Base-by-base conservation (phyloP, 805 yeast species). In the Lachancea fermentati region DNA sequence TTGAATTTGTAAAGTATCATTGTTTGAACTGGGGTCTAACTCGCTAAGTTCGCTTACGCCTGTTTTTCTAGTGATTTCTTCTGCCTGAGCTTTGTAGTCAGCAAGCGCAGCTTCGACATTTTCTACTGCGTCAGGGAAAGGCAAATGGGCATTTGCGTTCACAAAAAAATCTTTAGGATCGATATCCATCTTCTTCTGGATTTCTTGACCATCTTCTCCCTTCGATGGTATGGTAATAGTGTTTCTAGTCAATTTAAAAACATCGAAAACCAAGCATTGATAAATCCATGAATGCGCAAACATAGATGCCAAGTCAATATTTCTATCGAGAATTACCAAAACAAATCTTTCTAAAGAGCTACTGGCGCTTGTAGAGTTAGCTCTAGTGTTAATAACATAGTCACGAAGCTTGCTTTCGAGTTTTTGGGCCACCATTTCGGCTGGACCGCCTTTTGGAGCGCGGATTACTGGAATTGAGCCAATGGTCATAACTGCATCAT, bases 101-200 rank as follows among this genome's bases (percentile, higher is more conserved):
- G 81, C 78, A 45, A 89, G 71, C 44, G 87, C 97, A 19, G 72
- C 65, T 56, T 93, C 97, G 15, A 95, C 94, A 62, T 86, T 86
- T 61, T 93, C 98, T 25, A 95, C 98, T n/a, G 94, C 97, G 58
- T 91, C 97, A 1, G 98, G 98, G 69, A 93, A 93, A 29, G 98
- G 97, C 42, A 86, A 67, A 37, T 82, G 82, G 9, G 95, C 72
- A 63, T 93, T 89, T 46, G 73, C 72, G 47, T 65, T 67, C 98
- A 98, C 93, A 65, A 93, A 93, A 58, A 85, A 85, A 67, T 93
- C 99, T 42, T 77, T 76, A 19, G 96, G 96, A 54, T 91, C 98
- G 33, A 93, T 73, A 58, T 93, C 98, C 60, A 82, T 84, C 46
- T 77, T 73, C 49, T 81, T 81, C 28, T 64, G 62, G n/a, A 60